Evolutionary conservation across 2,329 filamentous ascomycete species (phyloP), one percentile per base, ranked within the genome.

Genomic region (Sarocladiaceae sp.): DNA sequence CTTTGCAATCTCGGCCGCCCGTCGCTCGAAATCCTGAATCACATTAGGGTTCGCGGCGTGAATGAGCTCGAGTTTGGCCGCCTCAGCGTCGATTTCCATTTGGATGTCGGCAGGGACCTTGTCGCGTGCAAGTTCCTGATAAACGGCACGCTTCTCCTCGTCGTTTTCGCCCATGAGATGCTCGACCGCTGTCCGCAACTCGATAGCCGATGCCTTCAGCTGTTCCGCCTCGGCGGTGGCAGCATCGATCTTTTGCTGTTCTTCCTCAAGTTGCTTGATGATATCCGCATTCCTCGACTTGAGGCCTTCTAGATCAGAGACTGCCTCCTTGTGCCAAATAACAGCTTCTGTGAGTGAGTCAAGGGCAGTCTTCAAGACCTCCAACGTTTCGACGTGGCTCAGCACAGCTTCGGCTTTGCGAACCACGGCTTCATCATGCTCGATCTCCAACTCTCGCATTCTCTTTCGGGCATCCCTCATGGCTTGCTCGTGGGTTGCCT

Each of bases 291-390:
- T 88, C 47, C 82, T 81, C 13, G 69, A 67, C 53, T 78, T 76
- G n/a, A 96, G 69, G 5, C 77, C 76, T 34, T 79, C 72, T 3
- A 85, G 63, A 55, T 98, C 93, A 0, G 89, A 96, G n/a, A 72
- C 62, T 1, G 88, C 90, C 67, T 98, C 93, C 23, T 94, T 76
- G 1, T 77, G 67, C 48, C 80, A 73, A 34, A 96, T 72, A 52
- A 86, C 76, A 2, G 78, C 80, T 54, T 90, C 81, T 13, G 90
- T 63, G 10, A 88, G 65, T 12, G 76, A 74, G 35, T 82, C 72
- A 43, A 85, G 79, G 5, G 79, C 72, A 40, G 69, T 62, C 12
- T 78, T 76, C 34, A 95, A 74, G 16, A 64, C 58, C n/a, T 74
- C 72, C 6, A 94, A 74, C 4, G 77, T 68, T 51, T 76, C 73